phyloP scores from a whole-genome alignment of 331 rosid genomes.

The Malus hybrid region DNA sequence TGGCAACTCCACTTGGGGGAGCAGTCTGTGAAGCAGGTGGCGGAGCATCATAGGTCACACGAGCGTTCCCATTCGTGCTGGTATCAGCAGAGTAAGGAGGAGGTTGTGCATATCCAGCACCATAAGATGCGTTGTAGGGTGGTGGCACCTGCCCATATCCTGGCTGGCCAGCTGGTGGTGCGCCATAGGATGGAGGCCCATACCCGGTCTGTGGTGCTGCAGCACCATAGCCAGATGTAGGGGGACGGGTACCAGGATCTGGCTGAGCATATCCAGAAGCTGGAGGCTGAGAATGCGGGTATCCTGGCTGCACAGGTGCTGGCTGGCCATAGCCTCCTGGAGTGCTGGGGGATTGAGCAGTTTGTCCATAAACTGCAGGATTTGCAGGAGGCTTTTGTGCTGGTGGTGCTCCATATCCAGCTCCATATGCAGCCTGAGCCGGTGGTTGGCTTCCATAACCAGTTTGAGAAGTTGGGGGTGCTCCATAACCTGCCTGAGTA shows the following conservation, averaged over 20 bases:
- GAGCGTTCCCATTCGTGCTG: constrained; percentile 29
- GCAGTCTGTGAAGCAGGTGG: constrained; percentile 49
- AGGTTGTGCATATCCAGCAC: constrained; percentile 64
- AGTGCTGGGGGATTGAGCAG: constrained; percentile 60
- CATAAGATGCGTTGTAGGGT: constrained; percentile 56
- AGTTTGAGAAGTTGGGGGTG: constrained; percentile 66
- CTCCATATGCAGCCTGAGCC: constrained; percentile 45
- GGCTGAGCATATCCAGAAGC: constrained; percentile 65
- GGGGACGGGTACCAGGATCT: constrained; percentile 54
- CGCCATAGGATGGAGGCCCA: constrained; percentile 72
- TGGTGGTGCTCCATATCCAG: constrained; percentile 74
- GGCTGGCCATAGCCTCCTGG: constrained; percentile 63
- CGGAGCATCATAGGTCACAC: constrained; percentile 37
- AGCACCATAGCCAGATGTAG: constrained; percentile 47
- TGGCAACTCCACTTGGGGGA: constrained; percentile 55
- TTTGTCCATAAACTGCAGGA: constrained; percentile 67
- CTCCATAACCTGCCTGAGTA: constrained; percentile 64
- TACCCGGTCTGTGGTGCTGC: constrained; percentile 62
- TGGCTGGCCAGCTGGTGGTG: constrained; percentile 46
- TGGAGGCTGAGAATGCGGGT: constrained; percentile 66
- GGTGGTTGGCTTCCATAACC: constrained; percentile 66
- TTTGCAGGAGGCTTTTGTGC: constrained; percentile 63
- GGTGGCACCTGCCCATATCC: constrained; percentile 81
- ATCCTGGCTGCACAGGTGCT: constrained; percentile 42
- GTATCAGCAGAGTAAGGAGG: constrained; percentile 56